These are phyloP conservation scores for Pseudogymnoascus sp. DNA, from an alignment of 2,329 filamentous ascomycete genomes.

Conservation along the genomic window DNA sequence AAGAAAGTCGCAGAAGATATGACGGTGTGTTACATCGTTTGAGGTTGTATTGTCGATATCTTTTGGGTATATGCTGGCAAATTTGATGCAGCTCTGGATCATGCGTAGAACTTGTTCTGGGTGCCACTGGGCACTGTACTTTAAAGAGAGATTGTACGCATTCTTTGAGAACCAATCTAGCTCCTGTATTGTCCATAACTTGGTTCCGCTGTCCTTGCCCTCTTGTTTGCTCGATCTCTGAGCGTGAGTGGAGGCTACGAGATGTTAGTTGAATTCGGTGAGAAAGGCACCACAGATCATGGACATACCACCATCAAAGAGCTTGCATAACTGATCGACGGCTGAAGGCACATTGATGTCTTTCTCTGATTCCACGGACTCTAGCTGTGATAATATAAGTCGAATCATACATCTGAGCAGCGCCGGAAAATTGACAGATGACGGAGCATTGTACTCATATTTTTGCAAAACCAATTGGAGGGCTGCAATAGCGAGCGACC, in stretches of 20 bases:
- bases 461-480: constrained; percentile 54
- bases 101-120: constrained; percentile 50
- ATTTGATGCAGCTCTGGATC: constrained; percentile 43
- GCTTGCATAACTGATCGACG: constrained; percentile 45
- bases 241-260: constrained; percentile 28
- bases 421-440: constrained; percentile 51
- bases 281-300: not conserved
- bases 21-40: constrained; percentile 49
- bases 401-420: constrained; percentile 56
- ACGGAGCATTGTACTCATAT: constrained; percentile 40
- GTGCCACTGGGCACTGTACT: constrained; percentile 48
- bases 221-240: constrained; percentile 35
- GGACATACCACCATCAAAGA: constrained; percentile 43
- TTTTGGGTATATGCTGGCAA: constrained; percentile 44
- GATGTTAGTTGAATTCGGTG: constrained; percentile 8
- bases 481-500: constrained; percentile 48
- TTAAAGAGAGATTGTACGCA: constrained; percentile 69
- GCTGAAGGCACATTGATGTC: constrained; percentile 13
- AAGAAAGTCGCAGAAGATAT: constrained; percentile 66
- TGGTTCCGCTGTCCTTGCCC: constrained; percentile 33
- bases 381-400: constrained; percentile 38
- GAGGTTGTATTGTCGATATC: constrained; percentile 36
- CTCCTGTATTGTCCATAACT: constrained; percentile 38
- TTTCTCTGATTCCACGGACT: constrained; percentile 20
- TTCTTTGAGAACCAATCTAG: constrained; percentile 80